These are phyloP conservation scores for Phytophthora uliginosa DNA, from an alignment of 352 stramenopile genomes.

Conservation along the genomic window DNA sequence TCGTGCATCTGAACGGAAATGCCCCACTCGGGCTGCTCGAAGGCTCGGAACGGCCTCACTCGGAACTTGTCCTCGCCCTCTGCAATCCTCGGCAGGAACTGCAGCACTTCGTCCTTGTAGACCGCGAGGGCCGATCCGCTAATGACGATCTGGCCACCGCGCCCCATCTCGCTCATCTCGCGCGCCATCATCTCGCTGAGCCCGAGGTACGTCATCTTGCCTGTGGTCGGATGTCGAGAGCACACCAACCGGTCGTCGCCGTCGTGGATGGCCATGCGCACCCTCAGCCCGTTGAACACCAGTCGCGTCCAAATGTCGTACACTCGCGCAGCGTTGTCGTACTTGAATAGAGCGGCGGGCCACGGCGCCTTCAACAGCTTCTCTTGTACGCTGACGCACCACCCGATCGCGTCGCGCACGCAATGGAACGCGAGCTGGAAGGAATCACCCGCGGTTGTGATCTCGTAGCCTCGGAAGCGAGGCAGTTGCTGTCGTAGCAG, in stretches of 20 bases:
- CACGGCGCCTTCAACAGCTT: conserved; percentile 70
- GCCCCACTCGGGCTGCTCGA: conserved; percentile 50
- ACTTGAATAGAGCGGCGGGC: conserved; percentile 58
- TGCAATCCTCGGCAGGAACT: conserved; percentile 8
- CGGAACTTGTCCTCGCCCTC: conserved; percentile 41
- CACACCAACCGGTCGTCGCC: conserved; percentile 71
- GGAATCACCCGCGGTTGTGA: conserved; percentile 80
- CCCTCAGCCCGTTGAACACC: conserved; percentile 76
- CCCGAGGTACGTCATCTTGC: conserved; percentile 83
- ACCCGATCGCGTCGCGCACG: conserved; percentile 71
- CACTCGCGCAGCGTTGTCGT: conserved; percentile 48
- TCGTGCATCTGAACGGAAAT: conserved; percentile 54
- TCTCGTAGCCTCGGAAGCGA: conserved; percentile 80
- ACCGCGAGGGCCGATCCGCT: conserved; percentile 57
- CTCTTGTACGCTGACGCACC: conserved; percentile 72
- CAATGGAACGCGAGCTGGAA: conserved; percentile 87
- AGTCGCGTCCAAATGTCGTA: conserved; percentile 68
- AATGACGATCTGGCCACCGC: conserved; percentile 78
- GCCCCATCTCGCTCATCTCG: conserved; percentile 73
- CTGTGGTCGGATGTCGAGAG: conserved; percentile 76
- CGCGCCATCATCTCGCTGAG: conserved; percentile 73
- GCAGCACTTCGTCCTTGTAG: conserved; percentile 53
- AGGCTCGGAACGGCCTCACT: conserved; percentile 34
- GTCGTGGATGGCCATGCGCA: conserved; percentile 86
- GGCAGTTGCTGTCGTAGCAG: conserved; percentile 65